Evolutionary conservation across 345 rosid genomes (phyloP).

Genomic region (Raphanus sativus): DNA sequence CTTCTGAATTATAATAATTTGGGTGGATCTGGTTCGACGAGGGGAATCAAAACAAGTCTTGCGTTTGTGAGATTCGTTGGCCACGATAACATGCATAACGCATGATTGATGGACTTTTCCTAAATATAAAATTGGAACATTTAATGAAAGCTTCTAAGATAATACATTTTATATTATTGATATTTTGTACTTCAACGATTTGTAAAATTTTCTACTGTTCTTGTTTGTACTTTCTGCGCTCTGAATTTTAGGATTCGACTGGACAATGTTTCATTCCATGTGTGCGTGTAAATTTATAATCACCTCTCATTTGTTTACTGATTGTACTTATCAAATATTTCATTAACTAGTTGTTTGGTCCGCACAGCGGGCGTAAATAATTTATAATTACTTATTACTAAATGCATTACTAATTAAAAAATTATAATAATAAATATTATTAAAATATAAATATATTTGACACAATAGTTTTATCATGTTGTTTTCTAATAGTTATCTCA

Average conservation of each 20-base stretch:
- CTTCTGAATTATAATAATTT: neutral
- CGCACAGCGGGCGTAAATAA: too few species aligned
- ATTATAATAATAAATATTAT: too few species aligned
- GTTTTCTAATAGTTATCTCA: too few species aligned
- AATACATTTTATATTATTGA: neutral
- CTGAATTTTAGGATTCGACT: neutral
- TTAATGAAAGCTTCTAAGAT: conserved; percentile 6
- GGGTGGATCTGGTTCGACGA: conserved; percentile 36
- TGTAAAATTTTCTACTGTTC: conserved; percentile 8
- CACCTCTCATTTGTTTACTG: neutral
- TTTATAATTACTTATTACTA: too few species aligned
- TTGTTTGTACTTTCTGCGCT: conserved; percentile 25
- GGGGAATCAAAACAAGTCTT: conserved; percentile 31
- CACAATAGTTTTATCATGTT: too few species aligned
- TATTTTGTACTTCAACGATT: neutral
- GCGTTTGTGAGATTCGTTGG: conserved; percentile 37
- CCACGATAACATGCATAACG: conserved; percentile 39
- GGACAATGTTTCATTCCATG: conserved; percentile 23
- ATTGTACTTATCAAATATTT: neutral
- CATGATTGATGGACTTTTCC: conserved; percentile 27
- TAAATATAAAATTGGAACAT: neutral
- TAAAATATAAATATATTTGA: too few species aligned
- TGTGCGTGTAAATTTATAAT: neutral
- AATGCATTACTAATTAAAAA: too few species aligned
- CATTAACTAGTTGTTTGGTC: too few species aligned